Evolutionary conservation across 192 early-diverging fungal genomes (phyloP), one percentile per base, ranked within the genome.

Genomic region (Rhizophlyctis rosea): DNA sequence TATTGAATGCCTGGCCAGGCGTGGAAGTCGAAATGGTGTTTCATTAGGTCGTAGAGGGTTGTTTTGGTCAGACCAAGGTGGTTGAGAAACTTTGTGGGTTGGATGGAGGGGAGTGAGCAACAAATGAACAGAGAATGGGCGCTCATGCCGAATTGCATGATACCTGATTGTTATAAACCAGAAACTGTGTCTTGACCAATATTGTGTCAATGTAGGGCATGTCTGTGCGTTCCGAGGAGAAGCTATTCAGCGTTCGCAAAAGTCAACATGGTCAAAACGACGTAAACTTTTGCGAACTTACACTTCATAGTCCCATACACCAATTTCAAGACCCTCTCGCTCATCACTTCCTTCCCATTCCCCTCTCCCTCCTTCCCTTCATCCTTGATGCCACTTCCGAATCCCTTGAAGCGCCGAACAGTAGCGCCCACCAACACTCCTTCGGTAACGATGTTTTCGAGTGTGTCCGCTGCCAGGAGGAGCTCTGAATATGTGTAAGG

Each of bases 271-370:
- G n/a, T n/a, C n/a, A n/a, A n/a, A n/a, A n/a, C n/a, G n/a, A n/a
- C n/a, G n/a, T n/a, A n/a, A n/a, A n/a, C n/a, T n/a, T n/a, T n/a
- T n/a, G 5, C 18, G 24, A 4, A 34, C 57, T 36, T 31, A 81
- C 80, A 82, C 74, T 82, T 82, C 75, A 82, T 80, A 16, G 81
- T 80, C 31, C 78, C 78, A 54, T 82, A 82, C 4, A 80, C 77
- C 21, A 82, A 52, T 53, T 73, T 72, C 57, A 80, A 62, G 4
- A 82, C 79, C 25, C 68, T 64, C 36, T 82, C 81, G 30, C 68
- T 76, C 74, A 81, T 78, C 14, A 69, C 64, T 5, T 57, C 35
- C 32, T 47, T 65, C 56, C 64, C 34, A n/a, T 61, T 24, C 60
- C 36, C 23, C 3, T n/a, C 23, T 18, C 32, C 13, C 28, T 67